Percentiles rank a stretch among this genome's conserved stretches.
Conservation (phyloP, 768 basidiomycete genomes). For the Vararia minispora region DNA sequence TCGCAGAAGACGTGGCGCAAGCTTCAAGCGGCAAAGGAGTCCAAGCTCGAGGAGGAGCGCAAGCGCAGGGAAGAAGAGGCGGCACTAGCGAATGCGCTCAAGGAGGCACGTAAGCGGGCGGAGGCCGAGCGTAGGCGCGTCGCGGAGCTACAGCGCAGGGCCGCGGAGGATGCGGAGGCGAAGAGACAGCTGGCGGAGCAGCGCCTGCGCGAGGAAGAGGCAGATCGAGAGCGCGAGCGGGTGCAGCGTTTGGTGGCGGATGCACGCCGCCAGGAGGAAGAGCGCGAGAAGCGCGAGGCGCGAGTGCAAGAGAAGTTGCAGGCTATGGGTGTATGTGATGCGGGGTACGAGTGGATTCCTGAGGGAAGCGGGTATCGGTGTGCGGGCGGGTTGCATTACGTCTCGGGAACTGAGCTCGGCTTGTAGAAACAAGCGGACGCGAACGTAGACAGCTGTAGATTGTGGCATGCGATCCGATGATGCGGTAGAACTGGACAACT, state of each 20-base stretch:
- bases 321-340: constrained; percentile 37
- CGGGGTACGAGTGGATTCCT: constrained; percentile 35
- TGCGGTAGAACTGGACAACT: too few relatives aligned
- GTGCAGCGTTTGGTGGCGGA: constrained; percentile 20
- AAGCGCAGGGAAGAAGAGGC: constrained; percentile 15
- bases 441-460: too few relatives aligned
- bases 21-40: constrained; percentile 30
- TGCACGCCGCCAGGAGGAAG: constrained; percentile 20
- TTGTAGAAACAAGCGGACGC: constrained; percentile 14
- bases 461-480: too few relatives aligned
- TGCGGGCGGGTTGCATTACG: constrained; percentile 32
- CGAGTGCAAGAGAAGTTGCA: constrained; percentile 31
- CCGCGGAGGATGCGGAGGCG: constrained; percentile 17
- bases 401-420: constrained; percentile 21
- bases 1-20: constrained; percentile 39
- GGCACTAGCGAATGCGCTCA: constrained; percentile 4
- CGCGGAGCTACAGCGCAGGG: constrained; percentile 13
- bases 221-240: constrained; percentile 17
- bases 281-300: constrained; percentile 28
- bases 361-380: constrained; percentile 33
- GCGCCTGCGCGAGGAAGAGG: constrained; percentile 18
- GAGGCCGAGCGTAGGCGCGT: constrained; percentile 12
- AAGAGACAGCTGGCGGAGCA: constrained; percentile 19
- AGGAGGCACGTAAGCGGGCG: constrained; percentile 14
- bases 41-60: constrained; percentile 20